Percentiles rank a stretch among this genome's conserved stretches.
These are phyloP conservation scores for Tricholoma sp. DNA, from an alignment of 768 basidiomycete genomes.

Conservation along the genomic window DNA sequence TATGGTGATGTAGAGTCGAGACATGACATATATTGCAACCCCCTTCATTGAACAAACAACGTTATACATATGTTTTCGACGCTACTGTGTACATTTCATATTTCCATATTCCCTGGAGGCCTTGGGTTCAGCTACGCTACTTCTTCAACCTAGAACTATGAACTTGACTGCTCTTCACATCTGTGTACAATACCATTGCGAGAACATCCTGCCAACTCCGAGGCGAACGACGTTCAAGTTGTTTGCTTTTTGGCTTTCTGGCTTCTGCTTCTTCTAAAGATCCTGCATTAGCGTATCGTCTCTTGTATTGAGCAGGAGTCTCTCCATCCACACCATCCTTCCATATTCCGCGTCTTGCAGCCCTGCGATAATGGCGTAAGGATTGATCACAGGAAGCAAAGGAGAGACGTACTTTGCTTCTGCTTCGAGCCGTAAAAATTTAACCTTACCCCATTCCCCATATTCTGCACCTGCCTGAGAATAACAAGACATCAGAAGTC, in stretches of 20 bases:
- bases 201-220: slow-evolving; percentile 12
- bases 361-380: slow-evolving; percentile 30
- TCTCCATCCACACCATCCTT: slow-evolving; percentile 46
- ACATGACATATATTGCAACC: too few species aligned
- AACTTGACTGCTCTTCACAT: neutral
- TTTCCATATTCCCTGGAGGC: too few species aligned
- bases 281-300: slow-evolving; percentile 39
- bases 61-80: too few species aligned
- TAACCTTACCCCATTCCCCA: slow-evolving; percentile 61
- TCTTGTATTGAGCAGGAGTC: slow-evolving; percentile 79
- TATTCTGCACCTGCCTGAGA: slow-evolving; percentile 67
- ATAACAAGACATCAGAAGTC: neutral
- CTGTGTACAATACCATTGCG: neutral
- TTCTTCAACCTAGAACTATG: too few species aligned
- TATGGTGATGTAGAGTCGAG: too few species aligned
- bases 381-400: neutral
- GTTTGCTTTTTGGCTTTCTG: neutral
- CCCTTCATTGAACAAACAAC: too few species aligned
- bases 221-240: neutral
- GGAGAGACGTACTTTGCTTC: slow-evolving; percentile 55
- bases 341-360: slow-evolving; percentile 74
- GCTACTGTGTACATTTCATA: too few species aligned
- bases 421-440: slow-evolving; percentile 55
- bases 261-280: slow-evolving; percentile 13
- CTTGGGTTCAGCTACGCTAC: too few species aligned